Conservation (phyloP, 108 stramenopile species). For the Ochromonas danica region DNA sequence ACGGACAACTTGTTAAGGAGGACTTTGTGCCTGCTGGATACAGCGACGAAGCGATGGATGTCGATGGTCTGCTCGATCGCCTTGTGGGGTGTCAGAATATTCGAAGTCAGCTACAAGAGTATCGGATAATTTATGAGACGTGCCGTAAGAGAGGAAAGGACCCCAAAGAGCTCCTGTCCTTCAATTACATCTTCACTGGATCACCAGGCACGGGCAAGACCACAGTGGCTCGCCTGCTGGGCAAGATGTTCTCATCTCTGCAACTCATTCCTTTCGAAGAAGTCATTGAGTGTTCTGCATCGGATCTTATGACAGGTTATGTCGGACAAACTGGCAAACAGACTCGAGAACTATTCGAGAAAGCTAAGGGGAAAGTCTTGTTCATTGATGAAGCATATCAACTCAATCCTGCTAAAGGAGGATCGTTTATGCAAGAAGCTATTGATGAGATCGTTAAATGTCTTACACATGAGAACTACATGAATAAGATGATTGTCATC, state of each 20-base stretch:
- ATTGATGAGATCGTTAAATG: conserved; percentile 49
- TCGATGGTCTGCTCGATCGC: conserved; percentile 5
- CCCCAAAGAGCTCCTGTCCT: neutral
- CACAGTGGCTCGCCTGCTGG: conserved; percentile 48
- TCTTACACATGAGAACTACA: conserved; percentile 42
- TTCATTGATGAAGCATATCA: conserved; percentile 55
- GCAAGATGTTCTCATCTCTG: conserved; percentile 45
- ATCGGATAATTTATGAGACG: neutral
- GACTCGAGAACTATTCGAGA: conserved; percentile 39
- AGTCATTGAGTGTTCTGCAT: conserved; percentile 43
- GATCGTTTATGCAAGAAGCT: conserved; percentile 47
- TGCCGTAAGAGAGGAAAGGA: neutral
- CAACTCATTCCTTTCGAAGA: conserved; percentile 41
- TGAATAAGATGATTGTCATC: conserved; percentile 50
- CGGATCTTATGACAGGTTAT: conserved; percentile 46
- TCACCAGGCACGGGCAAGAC: conserved; percentile 51
- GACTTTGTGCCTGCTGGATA: neutral
- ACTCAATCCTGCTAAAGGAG: conserved; percentile 39
- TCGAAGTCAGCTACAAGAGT: neutral
- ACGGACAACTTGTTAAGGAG: neutral
- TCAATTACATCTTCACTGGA: conserved; percentile 10
- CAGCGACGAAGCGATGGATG: neutral
- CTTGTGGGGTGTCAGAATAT: neutral
- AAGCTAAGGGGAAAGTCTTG: conserved; percentile 46
- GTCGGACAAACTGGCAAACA: conserved; percentile 44